Base-by-base conservation (phyloP, 768 basidiomycete genomes). In the Rhizopogon roseolus region DNA sequence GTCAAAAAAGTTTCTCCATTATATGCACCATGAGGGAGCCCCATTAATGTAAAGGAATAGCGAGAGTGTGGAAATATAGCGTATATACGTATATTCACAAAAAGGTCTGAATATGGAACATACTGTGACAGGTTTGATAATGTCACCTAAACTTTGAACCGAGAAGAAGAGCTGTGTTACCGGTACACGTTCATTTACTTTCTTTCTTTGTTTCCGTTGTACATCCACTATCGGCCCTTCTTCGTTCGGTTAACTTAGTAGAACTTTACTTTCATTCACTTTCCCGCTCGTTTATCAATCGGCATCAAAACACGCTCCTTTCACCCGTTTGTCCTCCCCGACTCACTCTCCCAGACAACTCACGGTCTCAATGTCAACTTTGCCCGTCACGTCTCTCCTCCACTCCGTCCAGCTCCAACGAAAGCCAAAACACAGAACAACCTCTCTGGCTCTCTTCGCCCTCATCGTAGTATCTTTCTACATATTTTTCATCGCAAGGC, bases 381-480 rank as follows among this genome's bases (percentile, higher is more conserved):
- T 75, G 45, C 67, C 74, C 5, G 58, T 68, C 19, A 50, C 58
- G 22, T 57, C 65, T 53, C 58, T 66, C 55, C 62, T 64, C 36
- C 64, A 69, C 27, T 64, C 66, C 1, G 60, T 76, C 4, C 64
- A 65, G 28, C 65, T 74, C 36, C 73, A 75, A 13, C 68, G 76
- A 57, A 82, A 81, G 32, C 41, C 63, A 27, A 80, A 76, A 60
- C 76, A 81, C 41, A 75, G 81, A 52, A 76, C 81, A 4, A 78
- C 80, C 3, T 66, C 85, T 57, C 50, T 86, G 59, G 80, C 79
- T 8, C 75, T 87, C 61, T 48, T 80, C 64, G 64, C 73, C 57
- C 74, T 86, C 60, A 50, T 81, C 51, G 61, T 72, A 29, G 67
- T 86, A 58, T 75, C 80, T 38, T 73, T 72, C 50, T 88, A 82